These are phyloP conservation scores for Cyphellophora attinorum DNA, from an alignment of 2,329 filamentous ascomycete species.

Conservation along the genomic window DNA sequence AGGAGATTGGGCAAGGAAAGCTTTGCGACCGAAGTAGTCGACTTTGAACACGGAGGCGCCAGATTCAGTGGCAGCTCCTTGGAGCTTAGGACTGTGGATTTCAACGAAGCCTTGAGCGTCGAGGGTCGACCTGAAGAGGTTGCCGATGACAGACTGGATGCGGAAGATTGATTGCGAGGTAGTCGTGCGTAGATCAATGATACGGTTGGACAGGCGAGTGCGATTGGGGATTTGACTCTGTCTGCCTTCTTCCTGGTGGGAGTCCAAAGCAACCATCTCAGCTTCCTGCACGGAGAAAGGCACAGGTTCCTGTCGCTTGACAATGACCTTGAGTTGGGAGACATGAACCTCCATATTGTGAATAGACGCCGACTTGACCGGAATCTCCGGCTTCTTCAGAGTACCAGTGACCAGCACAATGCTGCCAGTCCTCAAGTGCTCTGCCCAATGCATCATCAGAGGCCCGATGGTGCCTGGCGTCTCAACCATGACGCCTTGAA, in stretches of 20 bases:
- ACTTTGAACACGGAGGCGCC: conserved; percentile 86
- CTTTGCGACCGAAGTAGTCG: conserved; percentile 79
- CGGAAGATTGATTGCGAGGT: conserved; percentile 82
- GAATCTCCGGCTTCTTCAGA: conserved; percentile 63
- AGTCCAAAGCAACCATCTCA: conserved; percentile 48
- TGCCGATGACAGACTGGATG: conserved; percentile 70
- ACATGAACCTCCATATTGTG: conserved; percentile 69
- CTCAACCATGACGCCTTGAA: conserved; percentile 69
- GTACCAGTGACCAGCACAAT: conserved; percentile 68
- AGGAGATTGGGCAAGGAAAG: conserved; percentile 84
- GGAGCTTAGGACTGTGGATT: conserved; percentile 87
- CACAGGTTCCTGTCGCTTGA: conserved; percentile 50
- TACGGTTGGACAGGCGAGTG: conserved; percentile 65
- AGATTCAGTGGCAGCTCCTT: conserved; percentile 81
- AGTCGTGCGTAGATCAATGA: conserved; percentile 78
- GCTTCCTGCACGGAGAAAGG: conserved; percentile 64
- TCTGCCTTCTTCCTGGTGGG: conserved; percentile 45
- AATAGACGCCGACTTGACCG: conserved; percentile 65
- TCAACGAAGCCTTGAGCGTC: conserved; percentile 75
- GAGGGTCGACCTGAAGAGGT: conserved; percentile 67
- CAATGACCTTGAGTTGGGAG: conserved; percentile 53
- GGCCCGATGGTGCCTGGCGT: conserved; percentile 54
- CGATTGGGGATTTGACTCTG: conserved; percentile 59
- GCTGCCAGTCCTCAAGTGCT: conserved; percentile 69
- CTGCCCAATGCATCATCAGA: conserved; percentile 78